Percentiles rank a stretch among this genome's conserved stretches.
These are phyloP conservation scores for Cladosporium sp. DNA, from an alignment of 2,329 filamentous ascomycete species.

Conservation along the genomic window DNA sequence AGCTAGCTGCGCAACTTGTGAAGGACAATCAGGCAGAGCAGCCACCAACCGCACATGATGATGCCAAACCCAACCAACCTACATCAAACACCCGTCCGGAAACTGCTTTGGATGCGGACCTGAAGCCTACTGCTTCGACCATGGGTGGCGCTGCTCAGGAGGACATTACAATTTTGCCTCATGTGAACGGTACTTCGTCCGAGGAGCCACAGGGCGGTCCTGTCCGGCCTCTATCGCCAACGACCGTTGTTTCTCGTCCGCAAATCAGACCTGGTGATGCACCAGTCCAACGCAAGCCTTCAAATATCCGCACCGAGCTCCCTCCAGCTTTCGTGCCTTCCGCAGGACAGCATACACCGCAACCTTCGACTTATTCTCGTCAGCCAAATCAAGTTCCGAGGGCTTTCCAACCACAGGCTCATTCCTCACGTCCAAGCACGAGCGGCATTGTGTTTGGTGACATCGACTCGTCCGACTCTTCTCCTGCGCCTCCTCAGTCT, in stretches of 20 bases:
- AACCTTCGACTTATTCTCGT: slow-evolving; percentile 28
- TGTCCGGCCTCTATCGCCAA: slow-evolving; percentile 1
- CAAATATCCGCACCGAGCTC: slow-evolving; percentile 33
- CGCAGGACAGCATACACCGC: slow-evolving; percentile 30
- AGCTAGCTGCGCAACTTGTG: background rate
- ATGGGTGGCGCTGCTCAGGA: background rate
- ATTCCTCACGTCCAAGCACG: slow-evolving; percentile 31
- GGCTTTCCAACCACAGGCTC: slow-evolving; percentile 24
- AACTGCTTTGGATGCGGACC: background rate
- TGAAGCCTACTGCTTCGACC: background rate
- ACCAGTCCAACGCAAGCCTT: slow-evolving; percentile 25
- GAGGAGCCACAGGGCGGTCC: background rate
- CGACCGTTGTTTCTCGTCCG: background rate
- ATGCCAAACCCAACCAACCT: background rate
- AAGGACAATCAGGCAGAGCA: background rate
- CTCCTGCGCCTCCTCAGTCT: slow-evolving; percentile 39
- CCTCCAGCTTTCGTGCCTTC: slow-evolving; percentile 38
- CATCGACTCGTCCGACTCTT: slow-evolving; percentile 41
- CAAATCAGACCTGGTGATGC: slow-evolving; percentile 3
- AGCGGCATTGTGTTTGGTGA: slow-evolving; percentile 44
- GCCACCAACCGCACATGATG: background rate
- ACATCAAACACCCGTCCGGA: background rate
- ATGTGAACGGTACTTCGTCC: background rate
- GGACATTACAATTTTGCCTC: background rate
- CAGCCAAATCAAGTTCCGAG: slow-evolving; percentile 19